A percentile compares a stretch with the other conserved stretches of the same genome.
These are phyloP conservation scores for Chaetomium strumarium DNA, from an alignment of 2,329 filamentous ascomycete species.

Conservation along the genomic window DNA sequence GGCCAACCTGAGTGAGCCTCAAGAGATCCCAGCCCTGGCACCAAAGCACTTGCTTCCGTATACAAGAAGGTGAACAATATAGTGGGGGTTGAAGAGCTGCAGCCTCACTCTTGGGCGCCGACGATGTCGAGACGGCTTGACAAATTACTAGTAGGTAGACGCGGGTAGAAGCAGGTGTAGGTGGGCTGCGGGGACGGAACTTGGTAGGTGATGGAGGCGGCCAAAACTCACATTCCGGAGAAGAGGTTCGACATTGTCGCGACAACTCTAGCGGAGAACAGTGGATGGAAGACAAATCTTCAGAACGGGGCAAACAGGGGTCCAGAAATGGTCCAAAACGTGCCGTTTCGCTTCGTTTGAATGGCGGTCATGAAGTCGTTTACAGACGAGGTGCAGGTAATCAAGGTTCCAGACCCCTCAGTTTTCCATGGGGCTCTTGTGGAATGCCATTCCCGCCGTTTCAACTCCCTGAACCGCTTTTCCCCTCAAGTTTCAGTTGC, in stretches of 20 bases:
- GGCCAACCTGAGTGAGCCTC: background rate
- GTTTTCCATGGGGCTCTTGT: background rate
- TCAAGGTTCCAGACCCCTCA: slow-evolving; percentile 9
- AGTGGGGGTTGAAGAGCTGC: slow-evolving; percentile 4
- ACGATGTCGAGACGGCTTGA: slow-evolving; percentile 5
- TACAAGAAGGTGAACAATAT: background rate
- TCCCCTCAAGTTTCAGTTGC: no score
- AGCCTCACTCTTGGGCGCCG: slow-evolving; percentile 13
- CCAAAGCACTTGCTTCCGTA: slow-evolving; percentile 2
- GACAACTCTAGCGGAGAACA: background rate
- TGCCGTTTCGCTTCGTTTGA: slow-evolving; percentile 2
- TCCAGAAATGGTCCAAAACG: background rate
- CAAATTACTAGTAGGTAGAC: background rate
- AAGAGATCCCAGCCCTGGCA: background rate
- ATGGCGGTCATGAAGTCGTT: slow-evolving; percentile 9
- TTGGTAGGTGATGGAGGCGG: slow-evolving; percentile 7
- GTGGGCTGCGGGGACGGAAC: slow-evolving; percentile 12
- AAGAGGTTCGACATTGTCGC: slow-evolving; percentile 52
- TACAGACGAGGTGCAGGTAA: slow-evolving; percentile 9
- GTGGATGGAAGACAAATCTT: background rate
- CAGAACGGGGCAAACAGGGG: background rate
- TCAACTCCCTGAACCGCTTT: slow-evolving; percentile 5
- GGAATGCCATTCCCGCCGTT: slow-evolving; percentile 10
- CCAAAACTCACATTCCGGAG: slow-evolving; percentile 53
- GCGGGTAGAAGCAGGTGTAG: slow-evolving; percentile 4